phyloP scores from a whole-genome alignment of 345 rosid genomes.

The Gossypium sturtianum region DNA sequence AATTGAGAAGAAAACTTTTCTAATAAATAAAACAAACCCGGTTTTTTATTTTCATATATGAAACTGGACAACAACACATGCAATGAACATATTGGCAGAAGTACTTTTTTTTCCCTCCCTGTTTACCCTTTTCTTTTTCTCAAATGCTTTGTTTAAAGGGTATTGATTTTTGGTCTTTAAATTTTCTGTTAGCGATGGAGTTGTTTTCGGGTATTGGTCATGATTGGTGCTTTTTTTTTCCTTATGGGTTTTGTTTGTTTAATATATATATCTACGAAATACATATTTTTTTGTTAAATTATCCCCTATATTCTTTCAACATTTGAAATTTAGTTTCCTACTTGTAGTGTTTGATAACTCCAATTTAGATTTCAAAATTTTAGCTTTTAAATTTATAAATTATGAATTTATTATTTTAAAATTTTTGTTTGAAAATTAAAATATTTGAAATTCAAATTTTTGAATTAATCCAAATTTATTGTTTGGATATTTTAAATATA shows the following conservation, averaged over 20 bases:
- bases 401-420: no score
- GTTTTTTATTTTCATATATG: neutral
- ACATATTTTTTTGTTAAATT: no score
- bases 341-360: no score
- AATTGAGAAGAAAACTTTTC: neutral
- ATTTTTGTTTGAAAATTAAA: no score
- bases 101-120: neutral
- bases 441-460: no score
- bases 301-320: no score
- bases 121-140: no score
- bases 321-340: no score
- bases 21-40: neutral
- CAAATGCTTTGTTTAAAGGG: neutral
- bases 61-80: conserved; percentile 10
- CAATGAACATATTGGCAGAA: conserved; percentile 4
- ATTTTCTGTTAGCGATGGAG: neutral
- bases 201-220: neutral
- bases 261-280: neutral
- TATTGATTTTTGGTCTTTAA: neutral
- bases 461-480: no score
- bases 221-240: neutral
- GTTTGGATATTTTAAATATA: no score
- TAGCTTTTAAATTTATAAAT: no score
- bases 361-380: no score
- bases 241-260: neutral